Evolutionary conservation across 1,139 yeast species (phyloP), one percentile per base, ranked within the genome.

Genomic region (Geotrichum phurueaensis): DNA sequence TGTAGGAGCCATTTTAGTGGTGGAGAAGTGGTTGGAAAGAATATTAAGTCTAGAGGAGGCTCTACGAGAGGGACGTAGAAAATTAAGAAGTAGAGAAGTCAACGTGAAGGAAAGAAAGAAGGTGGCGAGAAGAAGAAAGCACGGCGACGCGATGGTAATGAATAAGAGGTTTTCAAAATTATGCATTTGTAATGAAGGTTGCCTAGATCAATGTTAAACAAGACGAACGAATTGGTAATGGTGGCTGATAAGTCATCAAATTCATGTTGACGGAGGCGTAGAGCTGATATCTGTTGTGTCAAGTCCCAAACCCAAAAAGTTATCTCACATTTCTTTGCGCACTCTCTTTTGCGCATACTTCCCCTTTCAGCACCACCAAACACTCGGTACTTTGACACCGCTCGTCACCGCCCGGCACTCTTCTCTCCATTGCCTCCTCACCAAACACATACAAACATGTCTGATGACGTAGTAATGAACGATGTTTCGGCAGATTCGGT

Each of bases 1-100:
- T 20, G 53, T 58, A 51, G 86, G 85, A 51, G 86, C 84, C 87
- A 84, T 84, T 13, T 71, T 63, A 39, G 73, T 63, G 18, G 49
- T 47, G 13, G 60, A 51, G 39, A 48, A 55, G 1, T 31, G 56
- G 4, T 15, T 31, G 20, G 50, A 36, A 47, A 55, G 47, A 20
- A 36, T 18, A 29, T 48, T 43, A 20, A 47, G 36, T 45, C 58
- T 49, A 18, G 48, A n/a, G 23, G 54, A 27, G 36, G 60, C 49
- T 27, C 27, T 23, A 20, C 59, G 59, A 56, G 50, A 33, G 6
- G 56, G 58, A 39, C 36, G 39, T 7, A 53, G 47, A 10, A 39
- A 22, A 47, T 33, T 49, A 23, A 39, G 7, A 10, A 54, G n/a
- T 59, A 33, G 39, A 27, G 62, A 56, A 59, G 52, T 45, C 59